Percentiles rank a stretch among this genome's conserved stretches.
Evolutionary conservation across 352 stramenopile genomes (phyloP).

Genomic region (Peronospora belbahrii): DNA sequence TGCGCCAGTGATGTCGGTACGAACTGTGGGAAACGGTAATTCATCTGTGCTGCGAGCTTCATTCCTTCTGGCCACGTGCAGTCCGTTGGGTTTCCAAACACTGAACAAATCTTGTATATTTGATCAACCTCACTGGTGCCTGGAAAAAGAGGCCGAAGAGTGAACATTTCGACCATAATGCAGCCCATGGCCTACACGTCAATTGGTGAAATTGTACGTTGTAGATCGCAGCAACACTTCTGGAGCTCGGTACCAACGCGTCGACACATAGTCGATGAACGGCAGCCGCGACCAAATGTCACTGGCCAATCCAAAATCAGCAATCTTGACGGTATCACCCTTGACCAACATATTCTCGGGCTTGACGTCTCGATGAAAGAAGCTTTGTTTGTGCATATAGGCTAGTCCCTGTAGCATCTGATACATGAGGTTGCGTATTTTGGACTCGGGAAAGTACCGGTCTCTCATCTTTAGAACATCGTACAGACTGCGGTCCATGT

Average conservation of each 20-base stretch:
- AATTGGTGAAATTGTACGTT: slow-evolving; percentile 95
- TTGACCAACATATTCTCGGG: slow-evolving; percentile 96
- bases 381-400: slow-evolving; percentile 98
- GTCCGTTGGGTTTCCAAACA: slow-evolving; percentile 89
- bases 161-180: slow-evolving; percentile 98
- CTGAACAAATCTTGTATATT: slow-evolving; percentile 95
- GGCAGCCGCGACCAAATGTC: slow-evolving; percentile 87
- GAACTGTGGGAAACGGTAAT: slow-evolving; percentile 94
- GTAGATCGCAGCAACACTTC: slow-evolving; percentile 91
- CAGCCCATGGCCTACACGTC: slow-evolving; percentile 97
- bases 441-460: slow-evolving; percentile 86
- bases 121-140: slow-evolving; percentile 95
- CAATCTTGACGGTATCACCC: slow-evolving; percentile 94
- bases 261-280: slow-evolving; percentile 98
- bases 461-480: slow-evolving; percentile 93
- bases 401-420: slow-evolving; percentile 96
- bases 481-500: slow-evolving; percentile 98
- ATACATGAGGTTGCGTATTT: slow-evolving; percentile 95
- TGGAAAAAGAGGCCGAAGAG: slow-evolving; percentile 94
- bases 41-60: slow-evolving; percentile 92
- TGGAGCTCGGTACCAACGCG: no score
- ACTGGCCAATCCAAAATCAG: slow-evolving; percentile 97
- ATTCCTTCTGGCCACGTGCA: slow-evolving; percentile 91
- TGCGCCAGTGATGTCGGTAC: slow-evolving; percentile 82
- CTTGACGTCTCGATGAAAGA: slow-evolving; percentile 98